A percentile compares a stretch with the other conserved stretches of the same genome.
Evolutionary conservation across 352 stramenopile species (phyloP).

Genomic region (Phytophthora agathidicida): DNA sequence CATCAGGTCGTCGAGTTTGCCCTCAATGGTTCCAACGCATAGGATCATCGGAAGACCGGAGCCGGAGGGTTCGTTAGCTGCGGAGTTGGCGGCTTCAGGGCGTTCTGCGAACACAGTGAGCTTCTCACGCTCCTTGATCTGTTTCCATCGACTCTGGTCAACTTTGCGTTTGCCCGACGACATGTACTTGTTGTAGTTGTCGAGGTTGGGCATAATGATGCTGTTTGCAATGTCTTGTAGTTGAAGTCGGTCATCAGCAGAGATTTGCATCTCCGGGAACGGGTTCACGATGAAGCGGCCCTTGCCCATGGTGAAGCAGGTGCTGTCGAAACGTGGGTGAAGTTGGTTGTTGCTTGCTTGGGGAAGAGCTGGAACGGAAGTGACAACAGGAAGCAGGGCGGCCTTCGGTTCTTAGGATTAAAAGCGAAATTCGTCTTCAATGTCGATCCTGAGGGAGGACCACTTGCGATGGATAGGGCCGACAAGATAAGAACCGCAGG

Average conservation of each 20-base stretch:
- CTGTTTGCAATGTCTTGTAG: conserved; percentile 30
- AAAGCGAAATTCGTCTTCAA: no score
- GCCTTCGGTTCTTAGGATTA: no score
- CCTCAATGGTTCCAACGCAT: conserved; percentile 17
- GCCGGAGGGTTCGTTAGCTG: neutral
- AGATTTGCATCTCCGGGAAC: conserved; percentile 37
- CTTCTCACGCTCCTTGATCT: conserved; percentile 36
- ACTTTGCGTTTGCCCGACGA: conserved; percentile 21
- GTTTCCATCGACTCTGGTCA: conserved; percentile 35
- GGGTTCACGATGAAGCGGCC: conserved; percentile 34
- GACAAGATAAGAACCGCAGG: no score
- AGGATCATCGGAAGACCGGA: conserved; percentile 25
- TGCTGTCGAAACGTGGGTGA: no score
- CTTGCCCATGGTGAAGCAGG: conserved; percentile 24
- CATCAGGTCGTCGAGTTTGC: conserved; percentile 31
- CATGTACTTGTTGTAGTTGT: conserved; percentile 26
- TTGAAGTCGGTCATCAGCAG: conserved; percentile 6
- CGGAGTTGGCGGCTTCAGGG: neutral
- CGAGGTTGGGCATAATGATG: conserved; percentile 22
- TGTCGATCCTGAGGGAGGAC: no score
- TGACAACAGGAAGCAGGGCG: no score
- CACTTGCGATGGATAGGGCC: no score
- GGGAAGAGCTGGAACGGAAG: neutral
- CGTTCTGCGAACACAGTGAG: conserved; percentile 41
- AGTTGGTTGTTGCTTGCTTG: no score